Evolutionary conservation across 169 alveolate genomes (phyloP).

Genomic region (Cryptosporidium sp.): DNA sequence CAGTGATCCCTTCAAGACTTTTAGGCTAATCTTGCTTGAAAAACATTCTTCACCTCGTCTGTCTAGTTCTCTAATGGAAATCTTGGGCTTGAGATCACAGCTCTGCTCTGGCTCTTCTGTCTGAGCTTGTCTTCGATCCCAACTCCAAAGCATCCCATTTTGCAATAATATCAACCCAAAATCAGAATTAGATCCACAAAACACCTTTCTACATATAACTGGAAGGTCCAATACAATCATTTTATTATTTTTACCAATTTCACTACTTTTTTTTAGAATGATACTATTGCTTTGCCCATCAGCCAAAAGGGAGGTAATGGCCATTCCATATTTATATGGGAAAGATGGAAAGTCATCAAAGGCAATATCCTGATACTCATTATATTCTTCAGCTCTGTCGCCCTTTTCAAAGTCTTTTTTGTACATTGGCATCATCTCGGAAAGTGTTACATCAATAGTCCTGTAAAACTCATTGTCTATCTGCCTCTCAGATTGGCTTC

Average conservation of each 20-base stretch:
- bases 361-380: not conserved
- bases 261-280: constrained; percentile 2
- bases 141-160: constrained; percentile 44
- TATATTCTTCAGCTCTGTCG: not conserved
- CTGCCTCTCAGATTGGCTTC: not conserved
- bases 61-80: not conserved
- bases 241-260: not conserved
- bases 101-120: not conserved
- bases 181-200: constrained; percentile 52
- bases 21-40: not conserved
- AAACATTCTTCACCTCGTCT: not conserved
- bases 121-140: constrained; percentile 28
- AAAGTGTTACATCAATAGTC: constrained; percentile 53
- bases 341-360: constrained; percentile 4
- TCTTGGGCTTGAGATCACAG: not conserved
- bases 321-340: constrained; percentile 69
- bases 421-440: constrained; percentile 36
- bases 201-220: constrained; percentile 26
- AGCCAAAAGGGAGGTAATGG: constrained; percentile 24
- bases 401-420: not conserved
- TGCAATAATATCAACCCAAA: constrained; percentile 58
- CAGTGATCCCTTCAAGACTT: constrained; percentile 34
- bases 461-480: not conserved
- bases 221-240: constrained; percentile 39
- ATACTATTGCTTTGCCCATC: constrained; percentile 15